Conservation (phyloP, 2,329 filamentous ascomycete genomes). For the Fusarium falciforme region DNA sequence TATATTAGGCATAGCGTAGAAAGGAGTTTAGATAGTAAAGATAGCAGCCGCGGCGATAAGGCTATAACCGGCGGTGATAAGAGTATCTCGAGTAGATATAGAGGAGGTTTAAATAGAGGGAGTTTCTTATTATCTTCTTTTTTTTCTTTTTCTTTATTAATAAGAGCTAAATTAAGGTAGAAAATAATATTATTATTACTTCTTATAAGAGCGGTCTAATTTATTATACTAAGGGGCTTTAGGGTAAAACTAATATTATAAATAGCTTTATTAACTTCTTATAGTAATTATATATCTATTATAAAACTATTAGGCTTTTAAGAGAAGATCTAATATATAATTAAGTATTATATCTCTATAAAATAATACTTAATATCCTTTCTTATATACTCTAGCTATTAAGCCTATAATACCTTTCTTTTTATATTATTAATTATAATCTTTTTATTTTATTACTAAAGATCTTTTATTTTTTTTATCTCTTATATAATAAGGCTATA, state of each 20-base stretch:
- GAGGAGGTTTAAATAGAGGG: neutral
- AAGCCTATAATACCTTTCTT: neutral
- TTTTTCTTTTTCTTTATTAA: no score
- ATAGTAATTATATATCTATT: neutral
- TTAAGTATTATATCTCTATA: neutral
- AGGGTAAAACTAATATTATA: neutral
- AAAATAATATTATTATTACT: no score
- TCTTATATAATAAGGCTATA: neutral
- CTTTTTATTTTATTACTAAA: neutral
- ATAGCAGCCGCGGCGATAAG: neutral
- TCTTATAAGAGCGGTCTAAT: neutral
- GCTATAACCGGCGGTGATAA: neutral
- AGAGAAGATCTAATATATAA: neutral
- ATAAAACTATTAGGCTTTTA: neutral
- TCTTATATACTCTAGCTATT: neutral
- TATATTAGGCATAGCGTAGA: neutral
- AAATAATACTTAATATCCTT: neutral
- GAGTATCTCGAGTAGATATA: neutral
- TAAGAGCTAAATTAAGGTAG: no score
- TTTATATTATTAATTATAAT: neutral
- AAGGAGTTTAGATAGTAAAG: neutral
- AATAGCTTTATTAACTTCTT: neutral
- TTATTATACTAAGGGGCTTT: neutral
- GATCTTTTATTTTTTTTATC: neutral
- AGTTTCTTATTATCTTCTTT: no score